These are phyloP conservation scores for Chenopodium suecicum DNA, from an alignment of 148 eudicot genomes.

Conservation along the genomic window DNA sequence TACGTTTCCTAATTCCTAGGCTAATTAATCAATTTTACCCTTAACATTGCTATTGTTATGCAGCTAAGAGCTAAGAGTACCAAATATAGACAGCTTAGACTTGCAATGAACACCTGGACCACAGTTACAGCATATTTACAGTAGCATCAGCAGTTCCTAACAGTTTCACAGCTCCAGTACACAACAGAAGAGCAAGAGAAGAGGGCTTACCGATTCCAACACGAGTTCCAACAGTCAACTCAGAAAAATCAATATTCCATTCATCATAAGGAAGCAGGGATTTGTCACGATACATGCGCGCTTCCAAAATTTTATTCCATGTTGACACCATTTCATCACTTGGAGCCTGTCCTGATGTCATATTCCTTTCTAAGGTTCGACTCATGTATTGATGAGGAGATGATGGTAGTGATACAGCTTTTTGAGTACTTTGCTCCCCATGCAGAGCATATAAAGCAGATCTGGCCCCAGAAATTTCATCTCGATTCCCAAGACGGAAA, in stretches of 20 bases:
- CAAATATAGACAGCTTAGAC: not conserved
- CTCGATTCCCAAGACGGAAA: slow-evolving; percentile 47
- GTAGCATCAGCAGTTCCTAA: slow-evolving; percentile 7
- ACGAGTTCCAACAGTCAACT: slow-evolving; percentile 92
- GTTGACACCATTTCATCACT: slow-evolving; percentile 62
- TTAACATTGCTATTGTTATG: not conserved
- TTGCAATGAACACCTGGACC: not conserved
- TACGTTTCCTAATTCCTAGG: not conserved
- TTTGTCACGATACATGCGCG: slow-evolving; percentile 62
- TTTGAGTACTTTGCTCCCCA: slow-evolving; percentile 66
- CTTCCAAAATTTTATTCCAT: slow-evolving; percentile 78
- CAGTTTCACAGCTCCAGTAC: not conserved
- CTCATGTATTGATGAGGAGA: slow-evolving; percentile 79
- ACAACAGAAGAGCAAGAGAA: slow-evolving; percentile 2
- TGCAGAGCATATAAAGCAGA: slow-evolving; percentile 46
- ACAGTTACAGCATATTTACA: not conserved
- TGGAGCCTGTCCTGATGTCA: slow-evolving; percentile 34
- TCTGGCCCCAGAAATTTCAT: slow-evolving; percentile 54
- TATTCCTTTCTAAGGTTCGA: slow-evolving; percentile 48
- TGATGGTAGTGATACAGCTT: slow-evolving; percentile 90
- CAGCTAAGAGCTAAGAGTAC: not conserved
- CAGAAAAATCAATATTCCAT: slow-evolving; percentile 95
- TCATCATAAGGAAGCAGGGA: slow-evolving; percentile 84
- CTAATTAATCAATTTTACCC: not conserved
- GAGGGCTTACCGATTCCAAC: slow-evolving; percentile 85